Conservation (phyloP, 192 early-diverging fungal genomes). For the Coemansia brasiliensis region DNA sequence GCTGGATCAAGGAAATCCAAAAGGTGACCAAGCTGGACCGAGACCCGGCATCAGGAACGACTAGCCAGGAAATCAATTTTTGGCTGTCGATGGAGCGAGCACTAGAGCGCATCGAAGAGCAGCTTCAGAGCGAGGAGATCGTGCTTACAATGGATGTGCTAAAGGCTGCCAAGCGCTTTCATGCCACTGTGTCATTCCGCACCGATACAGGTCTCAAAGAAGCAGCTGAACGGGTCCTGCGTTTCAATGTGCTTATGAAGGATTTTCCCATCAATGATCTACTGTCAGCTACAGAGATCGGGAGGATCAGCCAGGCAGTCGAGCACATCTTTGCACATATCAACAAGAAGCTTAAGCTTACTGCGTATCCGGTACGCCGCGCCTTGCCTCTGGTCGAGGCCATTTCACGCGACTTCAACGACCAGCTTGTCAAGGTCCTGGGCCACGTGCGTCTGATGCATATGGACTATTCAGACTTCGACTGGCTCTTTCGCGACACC, state of each 20-base stretch:
- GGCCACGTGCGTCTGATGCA: slow-evolving; percentile 89
- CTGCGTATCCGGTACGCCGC: slow-evolving; percentile 87
- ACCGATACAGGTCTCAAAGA: slow-evolving; percentile 98
- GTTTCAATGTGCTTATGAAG: slow-evolving; percentile 98
- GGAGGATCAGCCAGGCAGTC: slow-evolving; percentile 75
- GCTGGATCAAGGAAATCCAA: slow-evolving; percentile 99
- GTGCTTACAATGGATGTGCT: slow-evolving; percentile 91
- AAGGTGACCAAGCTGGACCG: slow-evolving; percentile 94
- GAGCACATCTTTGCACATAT: slow-evolving; percentile 89
- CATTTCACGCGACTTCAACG: slow-evolving; percentile 92
- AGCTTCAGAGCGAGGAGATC: slow-evolving; percentile 88
- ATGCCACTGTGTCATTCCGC: slow-evolving; percentile 95
- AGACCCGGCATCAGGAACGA: slow-evolving; percentile 88
- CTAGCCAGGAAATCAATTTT: slow-evolving; percentile 98
- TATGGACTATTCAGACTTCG: slow-evolving; percentile 92
- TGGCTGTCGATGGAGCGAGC: slow-evolving; percentile 98
- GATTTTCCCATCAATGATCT: slow-evolving; percentile 98
- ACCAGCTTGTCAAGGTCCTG: slow-evolving; percentile 86
- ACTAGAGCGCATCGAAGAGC: slow-evolving; percentile 89
- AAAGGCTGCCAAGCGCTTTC: slow-evolving; percentile 96
- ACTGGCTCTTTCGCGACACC: slow-evolving; percentile 75
- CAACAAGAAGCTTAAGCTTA: slow-evolving; percentile 96
- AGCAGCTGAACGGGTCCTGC: slow-evolving; percentile 83
- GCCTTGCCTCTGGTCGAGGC: slow-evolving; percentile 92
- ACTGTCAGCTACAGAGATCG: slow-evolving; percentile 89